Conservation (phyloP, 192 early-diverging fungal genomes). For the Gonapodya prolifera region DNA sequence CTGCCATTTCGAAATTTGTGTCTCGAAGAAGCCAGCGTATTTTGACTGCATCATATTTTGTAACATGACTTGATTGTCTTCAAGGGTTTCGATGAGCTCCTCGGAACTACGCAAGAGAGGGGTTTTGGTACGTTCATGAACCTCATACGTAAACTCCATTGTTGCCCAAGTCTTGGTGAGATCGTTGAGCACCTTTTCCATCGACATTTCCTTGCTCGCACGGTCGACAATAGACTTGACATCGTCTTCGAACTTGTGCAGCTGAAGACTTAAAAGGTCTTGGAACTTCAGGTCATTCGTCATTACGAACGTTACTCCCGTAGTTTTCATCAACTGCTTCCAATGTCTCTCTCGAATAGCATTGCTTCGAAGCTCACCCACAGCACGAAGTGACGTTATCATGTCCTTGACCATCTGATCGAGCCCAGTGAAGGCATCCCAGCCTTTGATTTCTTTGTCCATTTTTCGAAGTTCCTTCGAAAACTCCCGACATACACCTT, state of each 20-base stretch:
- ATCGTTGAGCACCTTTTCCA: slow-evolving; percentile 58
- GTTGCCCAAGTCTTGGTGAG: slow-evolving; percentile 43
- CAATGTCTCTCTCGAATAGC: slow-evolving; percentile 54
- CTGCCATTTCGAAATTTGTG: slow-evolving; percentile 51
- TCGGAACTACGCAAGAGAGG: slow-evolving; percentile 38
- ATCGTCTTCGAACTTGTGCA: slow-evolving; percentile 54
- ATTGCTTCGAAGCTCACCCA: slow-evolving; percentile 46
- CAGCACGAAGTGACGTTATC: slow-evolving; percentile 47
- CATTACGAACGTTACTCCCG: slow-evolving; percentile 49
- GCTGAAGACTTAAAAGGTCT: slow-evolving; percentile 43
- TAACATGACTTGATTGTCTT: slow-evolving; percentile 58
- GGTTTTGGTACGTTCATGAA: slow-evolving; percentile 38
- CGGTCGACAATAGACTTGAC: slow-evolving; percentile 53
- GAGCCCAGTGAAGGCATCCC: slow-evolving; percentile 48
- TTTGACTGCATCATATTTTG: slow-evolving; percentile 57
- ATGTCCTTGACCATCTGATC: slow-evolving; percentile 57
- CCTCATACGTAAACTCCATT: slow-evolving; percentile 55
- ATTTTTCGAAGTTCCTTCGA: slow-evolving; percentile 44
- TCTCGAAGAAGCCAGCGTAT: slow-evolving; percentile 50
- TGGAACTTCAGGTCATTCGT: slow-evolving; percentile 56
- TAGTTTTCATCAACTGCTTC: slow-evolving; percentile 59
- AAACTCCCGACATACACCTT: slow-evolving; percentile 41
- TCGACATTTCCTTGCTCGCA: slow-evolving; percentile 48
- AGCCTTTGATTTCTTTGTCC: slow-evolving; percentile 58
- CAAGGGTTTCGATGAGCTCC: slow-evolving; percentile 49